A percentile compares a stretch with the other conserved stretches of the same genome.
phyloP scores from a whole-genome alignment of 2,329 filamentous ascomycete species.

The Botrytis sinoallii region DNA sequence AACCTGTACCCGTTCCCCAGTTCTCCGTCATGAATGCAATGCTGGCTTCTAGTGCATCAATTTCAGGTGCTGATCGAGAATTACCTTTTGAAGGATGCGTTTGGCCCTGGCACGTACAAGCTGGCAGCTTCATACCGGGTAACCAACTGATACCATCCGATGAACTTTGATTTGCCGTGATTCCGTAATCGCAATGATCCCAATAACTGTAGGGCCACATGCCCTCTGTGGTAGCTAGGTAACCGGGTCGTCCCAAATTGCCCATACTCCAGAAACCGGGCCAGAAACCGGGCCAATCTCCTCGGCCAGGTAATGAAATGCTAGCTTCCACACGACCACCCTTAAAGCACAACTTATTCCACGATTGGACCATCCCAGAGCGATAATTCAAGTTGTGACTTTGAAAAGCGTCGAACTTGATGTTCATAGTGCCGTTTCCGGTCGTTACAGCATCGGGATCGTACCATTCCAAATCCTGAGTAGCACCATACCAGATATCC shows the following conservation, averaged over 20 bases:
- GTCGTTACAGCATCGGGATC: conserved; percentile 66
- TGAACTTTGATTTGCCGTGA: conserved; percentile 69
- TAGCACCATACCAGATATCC: conserved; percentile 71
- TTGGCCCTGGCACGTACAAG: conserved; percentile 61
- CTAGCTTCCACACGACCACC: conserved; percentile 67
- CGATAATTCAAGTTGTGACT: conserved; percentile 65
- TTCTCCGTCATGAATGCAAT: conserved; percentile 40
- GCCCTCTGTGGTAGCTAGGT: conserved; percentile 66
- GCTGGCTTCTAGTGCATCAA: conserved; percentile 70
- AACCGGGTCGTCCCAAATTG: conserved; percentile 67
- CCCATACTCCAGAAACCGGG: conserved; percentile 76
- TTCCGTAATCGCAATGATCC: conserved; percentile 65
- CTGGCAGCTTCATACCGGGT: conserved; percentile 67
- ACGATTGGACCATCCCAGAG: conserved; percentile 72
- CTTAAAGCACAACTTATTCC: conserved; percentile 73
- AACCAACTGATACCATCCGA: conserved; percentile 63
- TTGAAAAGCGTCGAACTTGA: conserved; percentile 62
- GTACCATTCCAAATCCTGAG: conserved; percentile 68
- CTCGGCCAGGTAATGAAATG: conserved; percentile 65
- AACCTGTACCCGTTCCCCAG: conserved; percentile 48
- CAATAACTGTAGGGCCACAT: conserved; percentile 74
- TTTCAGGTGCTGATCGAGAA: conserved; percentile 66
- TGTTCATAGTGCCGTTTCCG: conserved; percentile 57
- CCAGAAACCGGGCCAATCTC: conserved; percentile 68
- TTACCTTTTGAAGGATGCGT: conserved; percentile 65